Evolutionary conservation across 2,329 filamentous ascomycete genomes (phyloP), one percentile per base, ranked within the genome.

Genomic region (Lasiodiplodia citricola): DNA sequence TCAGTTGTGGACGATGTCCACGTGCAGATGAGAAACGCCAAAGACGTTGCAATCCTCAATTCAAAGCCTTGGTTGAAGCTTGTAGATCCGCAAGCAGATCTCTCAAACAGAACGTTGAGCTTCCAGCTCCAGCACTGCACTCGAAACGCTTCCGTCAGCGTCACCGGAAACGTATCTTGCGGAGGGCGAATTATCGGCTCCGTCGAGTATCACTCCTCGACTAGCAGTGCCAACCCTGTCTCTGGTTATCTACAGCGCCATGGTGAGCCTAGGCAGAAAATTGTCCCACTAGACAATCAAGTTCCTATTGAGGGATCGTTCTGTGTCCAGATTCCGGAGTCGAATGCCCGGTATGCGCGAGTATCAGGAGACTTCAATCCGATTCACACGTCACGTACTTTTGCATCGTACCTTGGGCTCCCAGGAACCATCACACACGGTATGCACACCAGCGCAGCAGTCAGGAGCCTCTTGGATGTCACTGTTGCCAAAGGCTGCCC

Each of bases 351-450:
- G 8, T 80, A 80, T 70, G 75, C 79, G 2, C 70, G 70, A 1
- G 74, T 77, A 11, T 82, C 80, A 2, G 73, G 74, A 13, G 81
- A 83, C 68, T 78, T 73, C 72, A 83, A 83, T 69, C 81, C 81
- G 0, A 81, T 83, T 56, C 81, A 83, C 67, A 73, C 76, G 3
- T 82, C 79, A 4, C 73, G 70, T 13, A 69, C 75, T 18, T 81
- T 83, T 66, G 76, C 81, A 0, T 54, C 70, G n/a, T 77, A 75
- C 13, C 80, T 76, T 28, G 73, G 75, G 35, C 74, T 82, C 13
- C 80, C 80, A 4, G 78, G 78, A 16, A 77, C 78, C 5, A 80
- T 83, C 51, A 79, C 76, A 14, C 81, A 83, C 71, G 81, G 81
- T 67, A 83, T 83, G 80, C 78, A 79, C 66, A 78, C 75, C 13